These are phyloP conservation scores for Annona squamosa DNA, from an alignment of 164 flowering plant genomes.

Conservation along the genomic window DNA sequence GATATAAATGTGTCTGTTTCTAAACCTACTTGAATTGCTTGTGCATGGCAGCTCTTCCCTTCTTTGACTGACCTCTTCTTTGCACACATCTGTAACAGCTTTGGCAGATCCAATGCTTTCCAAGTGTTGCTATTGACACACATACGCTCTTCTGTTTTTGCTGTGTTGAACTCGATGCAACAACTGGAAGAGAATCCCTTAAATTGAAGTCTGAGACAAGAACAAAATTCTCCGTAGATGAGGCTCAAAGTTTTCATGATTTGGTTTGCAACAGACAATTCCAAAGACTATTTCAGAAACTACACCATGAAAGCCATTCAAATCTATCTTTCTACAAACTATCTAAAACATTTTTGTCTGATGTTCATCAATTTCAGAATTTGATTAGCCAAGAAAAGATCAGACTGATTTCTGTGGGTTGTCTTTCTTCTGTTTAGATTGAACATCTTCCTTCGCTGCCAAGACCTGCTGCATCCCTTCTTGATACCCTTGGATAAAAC, in stretches of 20 bases:
- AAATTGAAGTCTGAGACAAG: not conserved
- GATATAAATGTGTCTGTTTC: slow-evolving; percentile 36
- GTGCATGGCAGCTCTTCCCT: slow-evolving; percentile 59
- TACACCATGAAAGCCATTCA: not conserved
- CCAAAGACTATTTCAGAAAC: not conserved
- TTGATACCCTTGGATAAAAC: slow-evolving; percentile 80
- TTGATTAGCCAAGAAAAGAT: slow-evolving; percentile 5
- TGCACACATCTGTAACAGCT: slow-evolving; percentile 47
- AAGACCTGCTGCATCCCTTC: slow-evolving; percentile 74
- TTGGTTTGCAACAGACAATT: not conserved
- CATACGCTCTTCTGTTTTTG: not conserved
- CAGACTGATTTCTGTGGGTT: slow-evolving; percentile 23
- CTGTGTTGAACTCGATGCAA: slow-evolving; percentile 3
- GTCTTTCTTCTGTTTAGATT: slow-evolving; percentile 34
- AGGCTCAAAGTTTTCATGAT: slow-evolving; percentile 7
- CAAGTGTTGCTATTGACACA: not conserved
- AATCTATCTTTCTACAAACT: not conserved
- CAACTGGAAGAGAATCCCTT: slow-evolving; percentile 10
- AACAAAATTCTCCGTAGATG: slow-evolving; percentile 3
- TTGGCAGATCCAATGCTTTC: slow-evolving; percentile 22
- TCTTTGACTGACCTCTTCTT: slow-evolving; percentile 25
- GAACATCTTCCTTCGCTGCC: slow-evolving; percentile 50
- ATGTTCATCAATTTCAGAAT: not conserved
- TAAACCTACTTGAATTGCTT: slow-evolving; percentile 32
- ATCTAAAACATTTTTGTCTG: not conserved